Evolutionary conservation across 306 rosid species (phyloP).

Genomic region (Pachyrhizus erosus): DNA sequence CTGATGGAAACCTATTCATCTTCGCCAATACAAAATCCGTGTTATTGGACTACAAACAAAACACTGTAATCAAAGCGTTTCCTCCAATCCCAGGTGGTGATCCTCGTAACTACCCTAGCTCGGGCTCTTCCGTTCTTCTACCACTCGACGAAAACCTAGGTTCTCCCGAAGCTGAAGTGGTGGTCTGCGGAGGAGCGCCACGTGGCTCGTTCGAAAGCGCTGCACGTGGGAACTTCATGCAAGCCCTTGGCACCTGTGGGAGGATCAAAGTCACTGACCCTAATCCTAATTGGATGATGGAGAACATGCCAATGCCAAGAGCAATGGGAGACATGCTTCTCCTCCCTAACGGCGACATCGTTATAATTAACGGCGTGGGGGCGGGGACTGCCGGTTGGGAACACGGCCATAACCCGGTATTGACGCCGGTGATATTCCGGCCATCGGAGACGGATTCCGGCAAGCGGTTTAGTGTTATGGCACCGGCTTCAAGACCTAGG

Average conservation of each 20-base stretch:
- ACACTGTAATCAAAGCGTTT: conserved; percentile 58
- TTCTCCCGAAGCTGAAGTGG: conserved; percentile 50
- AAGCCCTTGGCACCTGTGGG: conserved; percentile 61
- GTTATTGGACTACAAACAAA: conserved; percentile 58
- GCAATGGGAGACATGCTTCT: conserved; percentile 82
- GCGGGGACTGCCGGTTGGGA: conserved; percentile 88
- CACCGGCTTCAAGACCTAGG: conserved; percentile 55
- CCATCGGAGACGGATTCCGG: conserved; percentile 17
- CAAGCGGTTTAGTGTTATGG: conserved; percentile 57
- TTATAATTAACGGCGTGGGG: conserved; percentile 65
- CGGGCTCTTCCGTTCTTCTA: conserved; percentile 80
- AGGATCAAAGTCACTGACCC: conserved; percentile 50
- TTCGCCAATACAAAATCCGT: conserved; percentile 75
- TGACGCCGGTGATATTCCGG: conserved; percentile 54
- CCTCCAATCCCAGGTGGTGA: conserved; percentile 68
- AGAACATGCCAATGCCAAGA: conserved; percentile 72
- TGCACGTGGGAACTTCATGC: conserved; percentile 34
- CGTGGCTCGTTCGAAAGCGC: conserved; percentile 46
- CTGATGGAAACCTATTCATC: conserved; percentile 82
- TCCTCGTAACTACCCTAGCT: conserved; percentile 82
- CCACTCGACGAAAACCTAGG: conserved; percentile 60
- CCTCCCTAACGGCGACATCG: conserved; percentile 67
- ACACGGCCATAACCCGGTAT: conserved; percentile 50
- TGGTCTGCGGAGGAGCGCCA: conserved; percentile 82
- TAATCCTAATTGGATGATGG: conserved; percentile 70